Evolutionary conservation across 352 stramenopile species (phyloP), one percentile per base, ranked within the genome.

Genomic region (Pythium oligandrum): DNA sequence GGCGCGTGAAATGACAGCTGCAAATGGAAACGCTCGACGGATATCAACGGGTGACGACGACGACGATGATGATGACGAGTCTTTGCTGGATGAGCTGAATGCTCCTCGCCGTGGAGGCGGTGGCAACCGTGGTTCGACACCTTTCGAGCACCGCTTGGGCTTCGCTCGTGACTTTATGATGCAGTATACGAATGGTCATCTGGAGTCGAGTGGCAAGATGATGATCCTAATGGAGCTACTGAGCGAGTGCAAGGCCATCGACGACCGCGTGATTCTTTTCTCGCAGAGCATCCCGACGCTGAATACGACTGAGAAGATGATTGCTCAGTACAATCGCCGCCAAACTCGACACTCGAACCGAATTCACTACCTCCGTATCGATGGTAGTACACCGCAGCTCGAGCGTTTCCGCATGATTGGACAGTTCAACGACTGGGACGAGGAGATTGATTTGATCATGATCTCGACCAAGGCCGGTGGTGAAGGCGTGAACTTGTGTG

Each of bases 211-310:
- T 46, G 86, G 83, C 39, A 96, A 96, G 56, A 95, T 95, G 81
- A 70, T 91, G 55, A 73, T 96, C 10, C 55, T 95, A 8, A 88
- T 95, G 75, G 64, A 90, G 52, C 71, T 96, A 35, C 56, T 96
- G 10, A 60, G 55, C 6, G 71, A 81, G 36, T 91, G 76, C 12
- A 81, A 88, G 31, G 59, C 69, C 34, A 73, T 93, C 33, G 74
- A 71, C 10, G 87, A 96, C 57, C 87, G 88, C 32, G 79, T 94
- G 42, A 93, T 95, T 31, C 70, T 96, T 35, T 96, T 96, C 40
- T 95, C 87, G 6, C 87, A 96, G 61, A 95, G 84, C 55, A 91
- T 96, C 31, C 73, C 80, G 40, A 96, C 84, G 0, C 63, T 96
- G 5, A 88, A 95, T 48, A 75, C 78, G 6, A 84, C 95, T 48